These are phyloP conservation scores for Gracilaria gracilis DNA, from an alignment of 23 red algal species.

Conservation along the genomic window DNA sequence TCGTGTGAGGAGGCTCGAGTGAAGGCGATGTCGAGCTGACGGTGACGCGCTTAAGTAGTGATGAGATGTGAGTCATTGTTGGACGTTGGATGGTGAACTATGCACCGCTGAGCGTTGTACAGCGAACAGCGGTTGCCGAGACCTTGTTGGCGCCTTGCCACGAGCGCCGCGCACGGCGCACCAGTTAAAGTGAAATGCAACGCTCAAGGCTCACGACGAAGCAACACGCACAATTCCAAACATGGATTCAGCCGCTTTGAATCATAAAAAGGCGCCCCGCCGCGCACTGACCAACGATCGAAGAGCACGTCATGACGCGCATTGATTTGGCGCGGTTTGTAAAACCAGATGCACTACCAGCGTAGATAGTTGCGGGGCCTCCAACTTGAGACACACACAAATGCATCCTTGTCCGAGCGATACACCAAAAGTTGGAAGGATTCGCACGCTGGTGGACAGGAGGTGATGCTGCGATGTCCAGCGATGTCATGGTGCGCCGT, in stretches of 20 bases:
- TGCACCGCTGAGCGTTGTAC: background rate
- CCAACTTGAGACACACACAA: no score
- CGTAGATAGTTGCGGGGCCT: no score
- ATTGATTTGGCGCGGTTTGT: no score
- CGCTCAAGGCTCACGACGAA: background rate
- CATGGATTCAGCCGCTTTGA: background rate
- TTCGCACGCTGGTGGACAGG: no score
- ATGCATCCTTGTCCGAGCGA: no score
- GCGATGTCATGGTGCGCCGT: no score
- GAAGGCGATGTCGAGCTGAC: background rate
- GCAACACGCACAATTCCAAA: background rate
- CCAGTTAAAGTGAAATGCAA: background rate
- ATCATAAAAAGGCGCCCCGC: background rate
- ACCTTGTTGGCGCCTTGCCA: background rate
- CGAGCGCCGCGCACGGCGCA: background rate
- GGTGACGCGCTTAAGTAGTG: background rate
- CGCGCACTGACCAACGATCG: background rate
- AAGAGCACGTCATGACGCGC: background rate
- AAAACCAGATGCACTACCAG: no score
- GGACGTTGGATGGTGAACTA: background rate
- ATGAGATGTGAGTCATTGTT: background rate
- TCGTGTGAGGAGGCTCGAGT: background rate
- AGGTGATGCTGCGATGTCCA: no score
- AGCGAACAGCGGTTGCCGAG: background rate
- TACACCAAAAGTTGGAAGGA: no score